phyloP scores from a whole-genome alignment of 352 stramenopile genomes.

The Globisporangium abappressorium region DNA sequence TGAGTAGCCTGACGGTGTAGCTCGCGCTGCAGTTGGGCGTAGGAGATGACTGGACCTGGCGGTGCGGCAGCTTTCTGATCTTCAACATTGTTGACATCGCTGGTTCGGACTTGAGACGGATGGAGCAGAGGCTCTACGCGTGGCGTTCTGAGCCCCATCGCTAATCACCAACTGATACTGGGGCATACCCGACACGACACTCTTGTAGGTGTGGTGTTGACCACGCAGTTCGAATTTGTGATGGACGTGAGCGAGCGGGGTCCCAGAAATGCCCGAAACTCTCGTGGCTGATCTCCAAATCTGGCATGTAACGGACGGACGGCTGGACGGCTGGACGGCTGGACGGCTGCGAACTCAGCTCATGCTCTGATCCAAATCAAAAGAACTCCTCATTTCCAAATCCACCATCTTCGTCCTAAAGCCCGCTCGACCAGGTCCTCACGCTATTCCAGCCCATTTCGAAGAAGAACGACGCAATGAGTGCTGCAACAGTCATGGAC shows the following conservation, averaged over 20 bases:
- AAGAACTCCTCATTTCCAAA: background rate
- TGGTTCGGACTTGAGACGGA: background rate
- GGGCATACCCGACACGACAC: no score
- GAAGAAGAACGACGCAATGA: background rate
- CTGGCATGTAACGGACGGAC: background rate
- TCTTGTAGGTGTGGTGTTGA: background rate
- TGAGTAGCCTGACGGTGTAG: background rate
- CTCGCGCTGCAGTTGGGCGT: constrained; percentile 2
- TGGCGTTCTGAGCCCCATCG: background rate
- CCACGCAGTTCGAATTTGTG: background rate
- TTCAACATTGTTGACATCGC: background rate
- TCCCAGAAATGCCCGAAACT: background rate
- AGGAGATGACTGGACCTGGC: background rate
- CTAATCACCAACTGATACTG: background rate
- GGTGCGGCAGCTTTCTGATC: background rate
- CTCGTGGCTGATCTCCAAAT: background rate
- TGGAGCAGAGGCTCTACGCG: background rate
- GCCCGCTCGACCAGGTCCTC: background rate
- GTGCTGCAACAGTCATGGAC: background rate
- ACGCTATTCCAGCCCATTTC: background rate
- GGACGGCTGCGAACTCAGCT: background rate
- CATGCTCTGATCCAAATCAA: background rate
- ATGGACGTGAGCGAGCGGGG: background rate
- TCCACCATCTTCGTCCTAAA: background rate
- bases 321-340: background rate